Percentiles rank a stretch among this genome's conserved stretches.
phyloP scores from a whole-genome alignment of 345 rosid species.

The Garcia nutans region DNA sequence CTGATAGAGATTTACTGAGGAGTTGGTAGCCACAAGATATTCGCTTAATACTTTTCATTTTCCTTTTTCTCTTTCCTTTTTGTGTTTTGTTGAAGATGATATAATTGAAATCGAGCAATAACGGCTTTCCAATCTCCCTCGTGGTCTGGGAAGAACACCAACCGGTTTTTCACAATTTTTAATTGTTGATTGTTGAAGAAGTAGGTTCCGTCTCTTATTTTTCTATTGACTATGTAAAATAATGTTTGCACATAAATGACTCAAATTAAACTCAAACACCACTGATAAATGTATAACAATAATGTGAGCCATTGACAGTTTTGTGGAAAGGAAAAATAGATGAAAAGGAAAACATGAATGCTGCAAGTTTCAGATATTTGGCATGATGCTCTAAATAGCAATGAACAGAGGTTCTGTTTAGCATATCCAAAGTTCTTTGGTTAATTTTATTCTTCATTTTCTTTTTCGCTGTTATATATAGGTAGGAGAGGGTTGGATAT shows the following conservation, averaged over 20 bases:
- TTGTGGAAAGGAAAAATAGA: not conserved
- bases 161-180: constrained; percentile 23
- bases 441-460: constrained; percentile 1
- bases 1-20: not conserved
- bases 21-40: constrained; percentile 5
- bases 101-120: constrained; percentile 24
- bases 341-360: not conserved
- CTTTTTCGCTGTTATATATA: not conserved
- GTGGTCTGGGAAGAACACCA: constrained; percentile 24
- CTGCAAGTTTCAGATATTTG: not conserved
- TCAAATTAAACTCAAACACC: not conserved
- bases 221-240: constrained; percentile 4
- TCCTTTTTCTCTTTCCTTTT: not conserved
- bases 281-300: not conserved
- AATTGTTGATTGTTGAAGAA: constrained; percentile 17
- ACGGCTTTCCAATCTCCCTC: constrained; percentile 14
- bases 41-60: constrained; percentile 9
- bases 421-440: not conserved
- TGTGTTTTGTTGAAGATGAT: constrained; percentile 21
- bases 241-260: not conserved
- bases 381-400: not conserved
- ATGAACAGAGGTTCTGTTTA: not conserved
- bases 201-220: constrained; percentile 22
- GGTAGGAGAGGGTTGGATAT: constrained; percentile 29
- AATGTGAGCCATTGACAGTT: not conserved